Evolutionary conservation across 805 yeast genomes (phyloP).

Genomic region (Saccharomycopsis sp.): DNA sequence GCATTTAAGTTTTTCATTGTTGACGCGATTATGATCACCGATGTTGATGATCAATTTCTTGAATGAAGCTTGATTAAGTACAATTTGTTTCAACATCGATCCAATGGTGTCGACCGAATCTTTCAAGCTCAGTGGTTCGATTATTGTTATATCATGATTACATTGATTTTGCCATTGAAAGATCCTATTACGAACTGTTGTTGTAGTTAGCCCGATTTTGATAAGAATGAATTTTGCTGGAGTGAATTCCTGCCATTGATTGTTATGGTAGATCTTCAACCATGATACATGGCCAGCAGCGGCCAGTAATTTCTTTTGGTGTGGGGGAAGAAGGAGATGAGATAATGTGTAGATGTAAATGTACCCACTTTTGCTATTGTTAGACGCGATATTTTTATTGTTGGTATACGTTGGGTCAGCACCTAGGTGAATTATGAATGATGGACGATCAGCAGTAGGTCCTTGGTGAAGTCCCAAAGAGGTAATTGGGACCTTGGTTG

Average conservation of each 20-base stretch:
- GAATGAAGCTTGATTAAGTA: background rate
- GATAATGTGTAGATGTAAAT: constrained; percentile 45
- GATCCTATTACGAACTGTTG: constrained; percentile 35
- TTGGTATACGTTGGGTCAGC: background rate
- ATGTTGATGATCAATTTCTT: background rate
- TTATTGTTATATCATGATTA: constrained; percentile 36
- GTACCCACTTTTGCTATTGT: constrained; percentile 33
- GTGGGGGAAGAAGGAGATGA: constrained; percentile 31
- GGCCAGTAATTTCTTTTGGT: constrained; percentile 22
- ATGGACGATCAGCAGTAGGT: background rate
- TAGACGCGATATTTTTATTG: constrained; percentile 7
- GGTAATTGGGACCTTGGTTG: background rate
- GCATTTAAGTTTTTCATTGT: constrained; percentile 18
- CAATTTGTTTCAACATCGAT: background rate
- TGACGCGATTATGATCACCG: background rate
- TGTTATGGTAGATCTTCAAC: constrained; percentile 32
- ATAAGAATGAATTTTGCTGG: constrained; percentile 35
- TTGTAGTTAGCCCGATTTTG: constrained; percentile 50
- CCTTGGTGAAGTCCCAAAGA: too few species aligned
- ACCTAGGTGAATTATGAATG: background rate
- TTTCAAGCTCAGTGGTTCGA: constrained; percentile 30
- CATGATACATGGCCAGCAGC: constrained; percentile 29
- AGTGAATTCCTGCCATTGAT: constrained; percentile 30
- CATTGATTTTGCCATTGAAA: constrained; percentile 50
- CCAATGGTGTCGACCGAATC: background rate